phyloP scores from a whole-genome alignment of 768 basidiomycete genomes.

The Mrakia frigida region DNA sequence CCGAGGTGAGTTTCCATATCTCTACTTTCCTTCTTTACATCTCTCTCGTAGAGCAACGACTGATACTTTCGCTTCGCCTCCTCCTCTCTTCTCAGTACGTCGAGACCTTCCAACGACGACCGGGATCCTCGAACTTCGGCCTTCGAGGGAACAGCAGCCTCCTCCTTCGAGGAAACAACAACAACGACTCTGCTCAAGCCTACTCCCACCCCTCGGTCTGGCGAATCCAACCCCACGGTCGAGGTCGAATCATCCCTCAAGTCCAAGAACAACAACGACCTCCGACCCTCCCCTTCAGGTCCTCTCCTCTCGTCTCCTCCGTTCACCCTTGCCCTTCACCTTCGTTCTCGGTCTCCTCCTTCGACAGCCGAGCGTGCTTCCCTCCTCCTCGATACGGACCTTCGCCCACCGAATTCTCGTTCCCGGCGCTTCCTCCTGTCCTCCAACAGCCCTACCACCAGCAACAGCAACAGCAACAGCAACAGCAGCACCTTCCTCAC shows the following conservation, averaged over 20 bases:
- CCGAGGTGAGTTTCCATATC: conserved; percentile 31
- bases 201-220: conserved; percentile 23
- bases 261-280: background rate
- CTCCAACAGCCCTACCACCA: background rate
- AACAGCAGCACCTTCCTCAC: background rate
- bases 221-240: background rate
- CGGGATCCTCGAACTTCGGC: conserved; percentile 14
- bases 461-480: background rate
- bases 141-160: background rate
- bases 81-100: conserved; percentile 6
- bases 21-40: background rate
- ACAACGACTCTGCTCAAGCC: conserved; percentile 1
- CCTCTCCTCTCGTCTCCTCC: background rate
- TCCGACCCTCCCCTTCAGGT: background rate
- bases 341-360: conserved; percentile 1
- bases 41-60: background rate
- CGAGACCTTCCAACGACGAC: conserved; percentile 30
- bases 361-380: conserved; percentile 13
- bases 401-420: background rate
- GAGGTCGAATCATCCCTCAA: conserved; percentile 11
- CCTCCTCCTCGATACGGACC: conserved; percentile 4
- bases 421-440: background rate
- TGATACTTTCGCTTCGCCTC: background rate
- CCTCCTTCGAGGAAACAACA: background rate
- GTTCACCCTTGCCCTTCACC: conserved; percentile 2